phyloP scores from a whole-genome alignment of 2,329 filamentous ascomycete genomes.

The Curvularia sp. region DNA sequence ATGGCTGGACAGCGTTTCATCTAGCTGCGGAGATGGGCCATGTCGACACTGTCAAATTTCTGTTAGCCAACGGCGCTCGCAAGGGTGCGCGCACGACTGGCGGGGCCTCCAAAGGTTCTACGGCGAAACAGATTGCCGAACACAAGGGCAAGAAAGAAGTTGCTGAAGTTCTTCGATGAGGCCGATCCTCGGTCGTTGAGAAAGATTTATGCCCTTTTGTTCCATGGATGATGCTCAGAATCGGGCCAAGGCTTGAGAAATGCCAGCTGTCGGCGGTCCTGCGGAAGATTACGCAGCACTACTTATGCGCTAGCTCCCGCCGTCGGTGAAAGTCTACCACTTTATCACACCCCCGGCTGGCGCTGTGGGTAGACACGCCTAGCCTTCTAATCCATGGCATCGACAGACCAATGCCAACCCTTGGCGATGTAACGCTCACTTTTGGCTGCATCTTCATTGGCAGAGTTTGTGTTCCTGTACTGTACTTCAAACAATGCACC shows the following conservation, averaged over 20 bases:
- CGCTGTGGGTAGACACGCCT: neutral
- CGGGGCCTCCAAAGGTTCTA: slow-evolving; percentile 18
- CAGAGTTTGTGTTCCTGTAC: neutral
- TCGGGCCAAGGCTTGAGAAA: neutral
- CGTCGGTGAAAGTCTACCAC: neutral
- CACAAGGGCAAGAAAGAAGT: slow-evolving; percentile 11
- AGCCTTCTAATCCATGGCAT: neutral
- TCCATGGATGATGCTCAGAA: neutral
- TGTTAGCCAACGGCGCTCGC: slow-evolving; percentile 20
- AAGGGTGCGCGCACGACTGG: slow-evolving; percentile 12
- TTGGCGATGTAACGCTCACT: neutral
- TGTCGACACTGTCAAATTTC: slow-evolving; percentile 19
- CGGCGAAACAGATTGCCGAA: slow-evolving; percentile 24
- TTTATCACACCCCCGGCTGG: neutral
- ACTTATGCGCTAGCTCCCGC: neutral
- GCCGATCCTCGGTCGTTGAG: neutral
- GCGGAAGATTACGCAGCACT: neutral
- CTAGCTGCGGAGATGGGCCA: slow-evolving; percentile 23
- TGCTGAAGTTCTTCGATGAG: neutral
- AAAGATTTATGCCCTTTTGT: neutral
- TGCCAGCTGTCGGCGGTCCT: neutral
- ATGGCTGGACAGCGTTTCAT: slow-evolving; percentile 29
- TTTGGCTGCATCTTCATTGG: neutral
- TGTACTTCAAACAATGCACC: neutral
- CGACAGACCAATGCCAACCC: neutral